Base-by-base conservation (phyloP, 805 yeast genomes). In the Ogataea saltuana region DNA sequence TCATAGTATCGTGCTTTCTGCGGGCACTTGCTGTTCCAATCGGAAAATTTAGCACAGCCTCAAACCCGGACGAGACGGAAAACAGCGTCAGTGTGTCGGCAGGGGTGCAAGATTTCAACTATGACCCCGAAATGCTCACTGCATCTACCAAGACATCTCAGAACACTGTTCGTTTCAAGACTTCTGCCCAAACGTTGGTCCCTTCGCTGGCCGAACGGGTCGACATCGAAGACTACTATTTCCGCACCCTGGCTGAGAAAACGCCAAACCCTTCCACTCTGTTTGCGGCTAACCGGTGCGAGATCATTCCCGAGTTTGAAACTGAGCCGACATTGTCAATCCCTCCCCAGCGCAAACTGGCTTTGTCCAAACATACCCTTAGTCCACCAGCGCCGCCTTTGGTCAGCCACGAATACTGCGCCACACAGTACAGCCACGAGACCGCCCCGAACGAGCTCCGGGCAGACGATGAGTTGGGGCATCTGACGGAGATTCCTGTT, bases 401-500 rank as follows among this genome's bases (percentile, higher is more conserved):
- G n/a, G n/a, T n/a, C n/a, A n/a, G n/a, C n/a, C n/a, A n/a, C n/a
- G n/a, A n/a, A n/a, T n/a, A n/a, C n/a, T n/a, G n/a, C n/a, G n/a
- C 39, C 21, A 21, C 29, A 25, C n/a, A 29, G 35, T 15, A 31
- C 42, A 11, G 23, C 45, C 29, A 36, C 42, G 12, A 41, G 41
- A 11, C 38, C 39, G 21, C 34, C 18, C 23, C 35, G 15, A 23
- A 33, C 6, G n/a, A 6, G 15, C 20, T 10, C 25, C 23, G 12
- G 6, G 19, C 6, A 11, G 28, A 21, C 20, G 21, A 15, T 8
- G 44, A 38, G 3, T 44, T 56, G 12, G 51, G 51, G 4, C 42
- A 50, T 18, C 36, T 59, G 22, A 39, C 50, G 7, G 56, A 55
- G 33, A 50, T 59, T n/a, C 64, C 64, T 11, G 44, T 34, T 11